Percentiles rank a stretch among this genome's conserved stretches.
phyloP scores from a whole-genome alignment of 163 green algal species.

The Scenedesmus sp. region DNA sequence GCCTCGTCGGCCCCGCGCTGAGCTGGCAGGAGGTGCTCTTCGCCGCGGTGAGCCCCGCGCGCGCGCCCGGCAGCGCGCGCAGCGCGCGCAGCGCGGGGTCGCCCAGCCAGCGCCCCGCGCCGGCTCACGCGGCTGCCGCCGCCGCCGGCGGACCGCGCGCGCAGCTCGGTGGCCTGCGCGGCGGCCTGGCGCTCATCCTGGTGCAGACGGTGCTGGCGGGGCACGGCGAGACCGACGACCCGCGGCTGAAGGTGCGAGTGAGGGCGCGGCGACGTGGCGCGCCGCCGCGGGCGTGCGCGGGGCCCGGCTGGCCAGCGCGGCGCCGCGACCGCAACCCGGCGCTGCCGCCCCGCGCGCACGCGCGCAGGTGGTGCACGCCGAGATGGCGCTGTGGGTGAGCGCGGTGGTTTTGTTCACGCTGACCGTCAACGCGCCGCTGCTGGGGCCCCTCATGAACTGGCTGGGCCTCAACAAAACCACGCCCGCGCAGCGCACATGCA shows the following conservation, averaged over 20 bases:
- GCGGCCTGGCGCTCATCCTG: constrained; percentile 86
- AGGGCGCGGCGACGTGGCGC: too few relatives aligned
- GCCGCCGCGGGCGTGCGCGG: too few relatives aligned
- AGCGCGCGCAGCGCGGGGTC: too few relatives aligned
- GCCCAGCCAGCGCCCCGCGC: too few relatives aligned
- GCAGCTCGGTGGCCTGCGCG: constrained; percentile 74
- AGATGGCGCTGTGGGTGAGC: constrained; percentile 81
- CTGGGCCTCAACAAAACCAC: constrained; percentile 48
- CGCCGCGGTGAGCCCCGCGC: constrained; percentile 57
- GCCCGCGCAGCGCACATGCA: constrained; percentile 44
- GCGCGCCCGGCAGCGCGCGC: too few relatives aligned
- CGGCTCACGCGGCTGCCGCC: too few relatives aligned
- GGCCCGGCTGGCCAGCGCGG: too few relatives aligned
- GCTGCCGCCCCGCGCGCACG: too few relatives aligned
- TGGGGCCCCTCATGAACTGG: constrained; percentile 41
- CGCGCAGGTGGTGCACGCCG: constrained; percentile 56
- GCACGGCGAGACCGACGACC: constrained; percentile 36
- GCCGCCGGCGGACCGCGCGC: too few relatives aligned
- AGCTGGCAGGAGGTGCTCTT: constrained; percentile 66
- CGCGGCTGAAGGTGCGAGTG: constrained; percentile 17
- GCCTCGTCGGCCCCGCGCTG: constrained; percentile 28
- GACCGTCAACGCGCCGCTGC: constrained; percentile 45
- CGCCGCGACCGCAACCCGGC: too few relatives aligned
- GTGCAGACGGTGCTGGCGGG: constrained; percentile 70
- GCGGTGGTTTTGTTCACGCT: constrained; percentile 86